phyloP scores from a whole-genome alignment of 306 rosid species.

The Acacia crassicarpa region DNA sequence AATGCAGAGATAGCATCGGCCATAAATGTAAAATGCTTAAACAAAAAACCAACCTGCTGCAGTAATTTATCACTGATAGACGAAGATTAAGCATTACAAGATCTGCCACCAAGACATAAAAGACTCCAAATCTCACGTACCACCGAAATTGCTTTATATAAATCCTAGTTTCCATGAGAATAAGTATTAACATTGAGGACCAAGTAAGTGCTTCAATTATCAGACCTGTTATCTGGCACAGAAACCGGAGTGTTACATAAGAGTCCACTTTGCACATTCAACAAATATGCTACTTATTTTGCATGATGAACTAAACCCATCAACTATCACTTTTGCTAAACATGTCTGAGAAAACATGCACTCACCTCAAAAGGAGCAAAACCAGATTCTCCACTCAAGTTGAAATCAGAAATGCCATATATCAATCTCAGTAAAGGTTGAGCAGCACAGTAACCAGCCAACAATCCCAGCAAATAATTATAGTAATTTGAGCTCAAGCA shows the following conservation, averaged over 20 bases:
- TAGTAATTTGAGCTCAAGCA: slow-evolving; percentile 61
- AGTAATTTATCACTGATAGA: slow-evolving; percentile 56
- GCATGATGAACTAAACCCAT: slow-evolving; percentile 13
- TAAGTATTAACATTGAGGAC: slow-evolving; percentile 62
- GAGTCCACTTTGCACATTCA: slow-evolving; percentile 2
- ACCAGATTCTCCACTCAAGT: slow-evolving; percentile 43
- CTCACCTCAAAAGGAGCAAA: slow-evolving; percentile 85
- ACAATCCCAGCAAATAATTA: slow-evolving; percentile 51
- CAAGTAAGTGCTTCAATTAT: slow-evolving; percentile 64
- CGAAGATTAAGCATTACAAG: slow-evolving; percentile 67
- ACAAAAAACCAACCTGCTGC: slow-evolving; percentile 53
- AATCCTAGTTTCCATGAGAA: slow-evolving; percentile 61
- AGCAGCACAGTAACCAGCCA: slow-evolving; percentile 61
- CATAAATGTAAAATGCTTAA: slow-evolving; percentile 15
- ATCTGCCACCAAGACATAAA: slow-evolving; percentile 76
- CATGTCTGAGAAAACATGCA: not conserved
- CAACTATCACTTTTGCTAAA: not conserved
- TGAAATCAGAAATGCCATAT: slow-evolving; percentile 54
- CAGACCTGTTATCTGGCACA: slow-evolving; percentile 48
- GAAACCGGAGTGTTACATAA: not conserved
- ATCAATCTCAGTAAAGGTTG: slow-evolving; percentile 65
- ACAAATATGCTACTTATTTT: not conserved
- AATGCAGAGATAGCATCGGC: slow-evolving; percentile 2
- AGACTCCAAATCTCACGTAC: slow-evolving; percentile 74
- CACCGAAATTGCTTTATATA: slow-evolving; percentile 78